phyloP scores from a whole-genome alignment of 2,329 filamentous ascomycete species.

The Fusarium veterinarium region DNA sequence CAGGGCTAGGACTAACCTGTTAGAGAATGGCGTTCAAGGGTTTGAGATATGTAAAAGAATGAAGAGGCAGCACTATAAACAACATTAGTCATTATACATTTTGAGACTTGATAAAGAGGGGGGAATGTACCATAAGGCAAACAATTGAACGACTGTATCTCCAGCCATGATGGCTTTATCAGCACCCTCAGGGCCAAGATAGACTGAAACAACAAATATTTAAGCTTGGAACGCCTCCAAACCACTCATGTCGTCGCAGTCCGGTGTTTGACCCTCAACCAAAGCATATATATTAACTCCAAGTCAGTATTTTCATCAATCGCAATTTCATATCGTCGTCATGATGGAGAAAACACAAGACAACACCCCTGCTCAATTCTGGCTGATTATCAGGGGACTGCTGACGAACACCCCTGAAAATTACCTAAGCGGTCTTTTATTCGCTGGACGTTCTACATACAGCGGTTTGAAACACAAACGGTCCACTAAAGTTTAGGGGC shows the following conservation, averaged over 20 bases:
- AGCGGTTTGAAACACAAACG: conserved; percentile 4
- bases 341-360: conserved; percentile 25
- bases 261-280: neutral
- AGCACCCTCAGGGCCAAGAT: conserved; percentile 16
- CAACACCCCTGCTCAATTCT: conserved; percentile 25
- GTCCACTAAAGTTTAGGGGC: conserved; percentile 13
- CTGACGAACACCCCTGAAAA: conserved; percentile 35
- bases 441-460: conserved; percentile 1
- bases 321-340: conserved; percentile 4
- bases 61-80: conserved; percentile 57
- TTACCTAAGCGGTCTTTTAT: conserved; percentile 32
- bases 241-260: conserved; percentile 30
- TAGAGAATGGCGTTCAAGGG: conserved; percentile 60
- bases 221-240: conserved; percentile 10
- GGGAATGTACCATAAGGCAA: conserved; percentile 38
- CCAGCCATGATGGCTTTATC: conserved; percentile 34
- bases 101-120: neutral
- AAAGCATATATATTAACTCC: neutral
- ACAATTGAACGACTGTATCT: conserved; percentile 38
- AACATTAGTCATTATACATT: neutral
- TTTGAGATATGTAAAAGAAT: conserved; percentile 61
- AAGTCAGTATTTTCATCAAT: neutral
- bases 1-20: conserved; percentile 53
- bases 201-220: conserved; percentile 15
- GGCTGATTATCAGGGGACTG: conserved; percentile 29